Evolutionary conservation across 2,329 filamentous ascomycete genomes (phyloP), one percentile per base, ranked within the genome.

Genomic region (Xylariaceae sp.): DNA sequence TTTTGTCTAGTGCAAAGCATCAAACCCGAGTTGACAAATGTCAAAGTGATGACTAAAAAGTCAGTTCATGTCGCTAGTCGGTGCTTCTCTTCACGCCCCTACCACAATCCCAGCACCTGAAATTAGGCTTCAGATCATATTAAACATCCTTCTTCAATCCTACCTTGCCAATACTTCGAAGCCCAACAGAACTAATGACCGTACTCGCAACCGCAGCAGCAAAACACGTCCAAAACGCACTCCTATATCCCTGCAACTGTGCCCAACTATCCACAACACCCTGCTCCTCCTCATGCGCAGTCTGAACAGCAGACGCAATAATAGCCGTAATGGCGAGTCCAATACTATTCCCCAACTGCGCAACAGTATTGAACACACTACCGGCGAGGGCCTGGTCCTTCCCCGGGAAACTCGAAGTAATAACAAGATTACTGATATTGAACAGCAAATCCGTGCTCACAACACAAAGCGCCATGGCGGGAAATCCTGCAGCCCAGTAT

Each of bases 341-440:
- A 11, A 54, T 30, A 19, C 27, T 30, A 22, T 47, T 74, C 0
- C 81, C 81, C 47, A 84, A 75, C 53, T 84, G 80, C 0, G 72
- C 66, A 1, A 77, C 68, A 0, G 80, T 82, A 52, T 81, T 83
- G 62, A 84, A 85, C 0, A 85, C 80, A 0, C 78, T 80, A 0
- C 81, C 82, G 0, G 80, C 81, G 0, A 85, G 66, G 0, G 77
- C 77, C 49, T 85, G 81, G 1, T 72, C 81, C 9, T 78, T 66
- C n/a, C 73, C 68, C 0, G 78, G 75, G 52, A 83, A 84, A 39
- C 70, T 72, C 12, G 78, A 74, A 0, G 74, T 72, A 7, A 83
- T 73, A 3, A 83, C 65, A 17, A 84, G 70, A 18, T 77, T 67
- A 0, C 74, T 77, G 2, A 84, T 73, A 0, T 77, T 83, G 59